Evolutionary conservation across 169 alveolate species (phyloP).

Genomic region (Eimeria falciformis): DNA sequence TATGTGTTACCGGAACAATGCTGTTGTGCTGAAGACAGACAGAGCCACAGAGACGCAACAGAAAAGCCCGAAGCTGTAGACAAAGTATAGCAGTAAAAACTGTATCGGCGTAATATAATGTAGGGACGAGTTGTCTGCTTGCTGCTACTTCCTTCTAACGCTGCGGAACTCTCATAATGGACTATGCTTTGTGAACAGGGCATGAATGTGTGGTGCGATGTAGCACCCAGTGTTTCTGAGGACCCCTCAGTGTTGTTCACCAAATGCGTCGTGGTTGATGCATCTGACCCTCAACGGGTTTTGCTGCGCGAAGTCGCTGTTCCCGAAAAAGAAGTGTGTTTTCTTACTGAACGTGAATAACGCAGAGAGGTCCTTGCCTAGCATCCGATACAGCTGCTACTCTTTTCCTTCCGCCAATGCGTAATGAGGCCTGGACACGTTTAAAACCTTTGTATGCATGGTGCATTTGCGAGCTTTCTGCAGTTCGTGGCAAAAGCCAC

Average conservation of each 20-base stretch:
- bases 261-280: slow-evolving; percentile 77
- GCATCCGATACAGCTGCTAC: background rate
- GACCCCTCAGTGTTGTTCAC: background rate
- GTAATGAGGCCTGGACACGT: background rate
- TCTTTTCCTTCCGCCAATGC: background rate
- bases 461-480: background rate
- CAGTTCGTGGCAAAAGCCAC: background rate
- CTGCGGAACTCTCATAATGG: too few species aligned
- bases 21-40: too few species aligned
- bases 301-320: background rate
- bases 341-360: too few species aligned
- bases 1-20: too few species aligned
- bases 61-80: too few species aligned
- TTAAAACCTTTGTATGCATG: background rate
- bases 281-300: background rate
- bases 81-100: too few species aligned
- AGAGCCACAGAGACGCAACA: too few species aligned
- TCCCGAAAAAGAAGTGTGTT: background rate
- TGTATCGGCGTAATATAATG: too few species aligned
- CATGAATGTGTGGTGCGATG: slow-evolving; percentile 66
- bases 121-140: too few species aligned
- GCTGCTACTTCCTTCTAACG: too few species aligned
- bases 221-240: slow-evolving; percentile 28
- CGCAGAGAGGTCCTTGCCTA: too few species aligned
- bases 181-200: slow-evolving; percentile 9